phyloP scores from a whole-genome alignment of 768 basidiomycete species.

The Tylopilus subfusipes region DNA sequence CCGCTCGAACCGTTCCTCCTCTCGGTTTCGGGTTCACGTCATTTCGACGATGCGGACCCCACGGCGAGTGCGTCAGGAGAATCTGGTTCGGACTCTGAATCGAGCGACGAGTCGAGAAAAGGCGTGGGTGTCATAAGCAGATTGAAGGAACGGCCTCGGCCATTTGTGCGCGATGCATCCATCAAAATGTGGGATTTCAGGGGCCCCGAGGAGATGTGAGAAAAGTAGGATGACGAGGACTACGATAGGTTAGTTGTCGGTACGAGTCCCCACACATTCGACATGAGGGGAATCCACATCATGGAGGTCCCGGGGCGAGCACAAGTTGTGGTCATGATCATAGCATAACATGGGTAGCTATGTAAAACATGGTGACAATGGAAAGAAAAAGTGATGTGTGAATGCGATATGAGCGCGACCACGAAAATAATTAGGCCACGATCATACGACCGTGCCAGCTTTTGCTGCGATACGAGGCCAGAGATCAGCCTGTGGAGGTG shows the following conservation, averaged over 20 bases:
- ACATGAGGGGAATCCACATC: not conserved
- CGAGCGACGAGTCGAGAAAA: slow-evolving; percentile 6
- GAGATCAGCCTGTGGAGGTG: slow-evolving; percentile 70
- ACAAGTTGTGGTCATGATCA: slow-evolving; percentile 15
- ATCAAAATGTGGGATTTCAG: slow-evolving; percentile 27
- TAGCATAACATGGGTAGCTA: slow-evolving; percentile 18
- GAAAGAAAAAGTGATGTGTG: not conserved
- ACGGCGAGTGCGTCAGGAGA: not conserved
- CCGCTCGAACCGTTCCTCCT: slow-evolving; percentile 56
- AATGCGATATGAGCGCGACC: slow-evolving; percentile 10
- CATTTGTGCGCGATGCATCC: slow-evolving; percentile 25
- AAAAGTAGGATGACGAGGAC: not conserved
- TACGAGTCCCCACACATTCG: not conserved
- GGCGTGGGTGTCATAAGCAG: not conserved
- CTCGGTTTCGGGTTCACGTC: slow-evolving; percentile 76
- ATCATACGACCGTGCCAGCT: slow-evolving; percentile 95
- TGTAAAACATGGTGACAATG: slow-evolving; percentile 15
- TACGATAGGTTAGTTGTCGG: not conserved
- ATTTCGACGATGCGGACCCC: slow-evolving; percentile 40
- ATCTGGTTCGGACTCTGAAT: slow-evolving; percentile 19
- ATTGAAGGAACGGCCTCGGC: slow-evolving; percentile 13
- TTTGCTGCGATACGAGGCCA: slow-evolving; percentile 99
- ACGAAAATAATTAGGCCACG: slow-evolving; percentile 7
- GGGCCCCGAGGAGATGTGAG: not conserved
- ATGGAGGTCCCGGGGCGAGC: no score